These are phyloP conservation scores for Pseudogymnoascus sp. DNA, from an alignment of 2,329 filamentous ascomycete species.

Conservation along the genomic window DNA sequence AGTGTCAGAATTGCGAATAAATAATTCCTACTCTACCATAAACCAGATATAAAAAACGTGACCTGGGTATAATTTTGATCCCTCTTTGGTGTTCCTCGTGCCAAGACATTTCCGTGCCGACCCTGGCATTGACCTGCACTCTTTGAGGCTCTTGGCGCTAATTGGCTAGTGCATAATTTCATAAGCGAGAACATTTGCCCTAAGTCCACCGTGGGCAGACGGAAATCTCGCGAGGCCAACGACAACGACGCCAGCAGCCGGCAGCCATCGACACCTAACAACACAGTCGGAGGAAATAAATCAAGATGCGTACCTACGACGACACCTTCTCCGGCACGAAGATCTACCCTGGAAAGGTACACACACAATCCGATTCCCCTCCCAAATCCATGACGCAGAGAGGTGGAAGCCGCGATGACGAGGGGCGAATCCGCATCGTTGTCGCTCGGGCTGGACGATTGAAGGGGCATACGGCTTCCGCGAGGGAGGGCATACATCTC, in stretches of 20 bases:
- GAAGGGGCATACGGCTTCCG: neutral
- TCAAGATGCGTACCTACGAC: constrained; percentile 45
- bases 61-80: neutral
- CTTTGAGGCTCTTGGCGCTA: constrained; percentile 7
- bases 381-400: constrained; percentile 8
- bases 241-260: constrained; percentile 8
- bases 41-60: neutral
- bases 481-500: constrained; percentile 1
- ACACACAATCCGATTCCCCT: constrained; percentile 28
- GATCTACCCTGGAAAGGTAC: constrained; percentile 75
- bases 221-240: constrained; percentile 9
- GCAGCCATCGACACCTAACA: constrained; percentile 9
- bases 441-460: neutral
- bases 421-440: constrained; percentile 10
- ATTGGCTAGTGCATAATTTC: constrained; percentile 9
- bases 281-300: constrained; percentile 8
- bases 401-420: constrained; percentile 4
- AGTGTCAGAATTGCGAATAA: neutral
- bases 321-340: constrained; percentile 70
- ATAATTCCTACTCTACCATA: neutral
- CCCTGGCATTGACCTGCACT: neutral
- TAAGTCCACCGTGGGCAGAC: constrained; percentile 8
- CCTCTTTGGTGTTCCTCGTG: neutral
- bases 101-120: constrained; percentile 1
- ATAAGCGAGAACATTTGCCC: constrained; percentile 9